Conservation (phyloP, 2,329 filamentous ascomycete species). For the Claviceps sp. region DNA sequence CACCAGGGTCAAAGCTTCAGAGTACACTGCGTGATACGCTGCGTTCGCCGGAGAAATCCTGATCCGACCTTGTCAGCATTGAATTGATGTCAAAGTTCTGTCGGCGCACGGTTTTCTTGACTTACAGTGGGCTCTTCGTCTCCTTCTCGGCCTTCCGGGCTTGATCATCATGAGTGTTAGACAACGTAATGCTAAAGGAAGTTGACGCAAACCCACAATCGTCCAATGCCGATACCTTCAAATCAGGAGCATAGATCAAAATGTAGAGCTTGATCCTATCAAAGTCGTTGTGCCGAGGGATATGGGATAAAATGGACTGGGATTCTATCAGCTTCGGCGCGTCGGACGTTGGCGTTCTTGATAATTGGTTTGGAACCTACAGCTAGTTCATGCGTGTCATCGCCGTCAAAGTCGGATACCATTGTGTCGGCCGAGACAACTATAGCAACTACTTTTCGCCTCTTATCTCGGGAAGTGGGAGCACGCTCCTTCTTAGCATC, state of each 20-base stretch:
- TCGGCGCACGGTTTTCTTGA: slow-evolving; percentile 5
- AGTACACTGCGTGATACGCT: slow-evolving; percentile 67
- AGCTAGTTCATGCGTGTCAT: slow-evolving; percentile 60
- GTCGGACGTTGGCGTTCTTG: neutral
- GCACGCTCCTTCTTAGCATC: slow-evolving; percentile 46
- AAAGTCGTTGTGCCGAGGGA: slow-evolving; percentile 65
- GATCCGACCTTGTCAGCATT: neutral
- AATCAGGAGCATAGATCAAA: slow-evolving; percentile 72
- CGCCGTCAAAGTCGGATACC: slow-evolving; percentile 44
- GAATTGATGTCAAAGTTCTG: neutral
- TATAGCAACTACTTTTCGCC: slow-evolving; percentile 70
- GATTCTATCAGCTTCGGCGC: slow-evolving; percentile 5
- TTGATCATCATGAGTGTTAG: slow-evolving; percentile 68
- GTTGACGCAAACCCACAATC: slow-evolving; percentile 39
- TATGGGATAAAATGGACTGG: slow-evolving; percentile 77
- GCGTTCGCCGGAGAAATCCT: slow-evolving; percentile 29
- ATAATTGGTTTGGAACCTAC: slow-evolving; percentile 38
- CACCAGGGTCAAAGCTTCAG: slow-evolving; percentile 65
- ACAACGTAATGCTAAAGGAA: slow-evolving; percentile 70
- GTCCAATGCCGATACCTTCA: slow-evolving; percentile 53
- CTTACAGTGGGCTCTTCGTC: slow-evolving; percentile 42
- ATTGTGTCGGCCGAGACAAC: slow-evolving; percentile 70
- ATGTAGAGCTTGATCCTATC: slow-evolving; percentile 68
- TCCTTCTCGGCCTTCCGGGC: slow-evolving; percentile 55
- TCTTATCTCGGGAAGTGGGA: slow-evolving; percentile 27